Base-by-base conservation (phyloP, 2,329 filamentous ascomycete species). In the Neofusicoccum parvum region DNA sequence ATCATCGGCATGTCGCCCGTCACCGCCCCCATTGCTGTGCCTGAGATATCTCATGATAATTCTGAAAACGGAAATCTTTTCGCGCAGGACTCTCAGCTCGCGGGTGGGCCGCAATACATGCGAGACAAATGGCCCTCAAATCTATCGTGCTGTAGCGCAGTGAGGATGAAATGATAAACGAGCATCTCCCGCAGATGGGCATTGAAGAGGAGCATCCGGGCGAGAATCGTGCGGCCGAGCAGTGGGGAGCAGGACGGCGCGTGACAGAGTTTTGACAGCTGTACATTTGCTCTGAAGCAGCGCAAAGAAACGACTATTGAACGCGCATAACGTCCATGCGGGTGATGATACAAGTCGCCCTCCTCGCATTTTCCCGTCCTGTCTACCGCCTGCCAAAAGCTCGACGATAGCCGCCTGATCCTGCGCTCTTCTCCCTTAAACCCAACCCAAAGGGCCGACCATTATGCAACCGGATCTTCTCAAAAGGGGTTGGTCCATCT, bases 271-370 rank as follows among this genome's bases (percentile, higher is more conserved):
- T 48, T 64, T 45, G 51, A 59, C 32, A 65, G 43, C 63, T 65
- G 63, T 65, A 65, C 63, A 65, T 50, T 65, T 59, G 63, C 53
- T 56, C 51, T 36, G 63, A 41, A 65, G 51, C 50, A 56, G 60
- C 48, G 37, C 62, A 56, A 34, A 43, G 27, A 53, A 36, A 59
- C 63, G 63, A 65, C 63, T 65, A 59, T 59, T 51, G 34, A 51
- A 49, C 63, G 62, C 48, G 62, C 62, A 56, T 41, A 56, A 48
- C 49, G 49, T 53, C 41, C 49, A 56, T 56, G 50, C 41, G 39
- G 50, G 43, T 65, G 63, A 65, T 65, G 63, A 59, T 65, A 65
- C 63, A 65, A 43, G 53, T 51, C 51, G 51, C 63, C 63, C 51
- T 59, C 34, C 17, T 39, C 51, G 45, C 43, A 32, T 43, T 43